Evolutionary conservation across 495 filamentous ascomycete genomes (phyloP).

Genomic region (Penicillium riverlandense): DNA sequence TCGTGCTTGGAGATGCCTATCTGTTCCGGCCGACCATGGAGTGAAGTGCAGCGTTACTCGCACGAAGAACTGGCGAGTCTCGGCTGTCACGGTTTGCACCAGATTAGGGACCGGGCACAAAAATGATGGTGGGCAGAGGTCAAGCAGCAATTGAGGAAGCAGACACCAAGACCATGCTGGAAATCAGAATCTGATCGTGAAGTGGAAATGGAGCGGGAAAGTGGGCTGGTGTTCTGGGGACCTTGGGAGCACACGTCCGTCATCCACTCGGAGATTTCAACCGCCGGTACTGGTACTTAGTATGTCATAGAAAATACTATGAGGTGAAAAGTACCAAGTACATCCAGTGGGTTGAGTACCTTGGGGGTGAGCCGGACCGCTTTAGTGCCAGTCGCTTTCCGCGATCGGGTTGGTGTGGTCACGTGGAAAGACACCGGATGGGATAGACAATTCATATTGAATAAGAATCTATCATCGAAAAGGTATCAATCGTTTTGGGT

Average conservation of each 20-base stretch:
- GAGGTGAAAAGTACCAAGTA: constrained; percentile 9
- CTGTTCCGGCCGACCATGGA: background rate
- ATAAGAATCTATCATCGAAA: no score
- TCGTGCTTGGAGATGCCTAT: background rate
- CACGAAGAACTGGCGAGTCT: no score
- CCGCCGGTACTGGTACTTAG: constrained; percentile 12
- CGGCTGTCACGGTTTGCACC: no score
- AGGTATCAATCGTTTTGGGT: no score
- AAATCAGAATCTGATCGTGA: constrained; percentile 11
- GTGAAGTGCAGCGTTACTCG: background rate
- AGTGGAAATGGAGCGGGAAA: no score
- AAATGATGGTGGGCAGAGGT: no score
- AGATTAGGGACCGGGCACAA: no score
- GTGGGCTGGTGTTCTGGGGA: constrained; percentile 6
- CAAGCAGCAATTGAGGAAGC: background rate
- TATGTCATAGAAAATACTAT: background rate
- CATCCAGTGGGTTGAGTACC: constrained; percentile 26
- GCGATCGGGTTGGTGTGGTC: background rate
- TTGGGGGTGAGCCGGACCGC: constrained; percentile 20
- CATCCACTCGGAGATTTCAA: background rate
- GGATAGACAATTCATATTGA: no score
- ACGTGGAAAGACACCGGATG: constrained; percentile 4
- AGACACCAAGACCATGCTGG: background rate
- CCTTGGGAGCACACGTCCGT: constrained; percentile 22
- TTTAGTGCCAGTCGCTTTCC: no score